A percentile compares a stretch with the other conserved stretches of the same genome.
These are phyloP conservation scores for Aspergillus haitiensis DNA, from an alignment of 495 filamentous ascomycete species.

Conservation along the genomic window DNA sequence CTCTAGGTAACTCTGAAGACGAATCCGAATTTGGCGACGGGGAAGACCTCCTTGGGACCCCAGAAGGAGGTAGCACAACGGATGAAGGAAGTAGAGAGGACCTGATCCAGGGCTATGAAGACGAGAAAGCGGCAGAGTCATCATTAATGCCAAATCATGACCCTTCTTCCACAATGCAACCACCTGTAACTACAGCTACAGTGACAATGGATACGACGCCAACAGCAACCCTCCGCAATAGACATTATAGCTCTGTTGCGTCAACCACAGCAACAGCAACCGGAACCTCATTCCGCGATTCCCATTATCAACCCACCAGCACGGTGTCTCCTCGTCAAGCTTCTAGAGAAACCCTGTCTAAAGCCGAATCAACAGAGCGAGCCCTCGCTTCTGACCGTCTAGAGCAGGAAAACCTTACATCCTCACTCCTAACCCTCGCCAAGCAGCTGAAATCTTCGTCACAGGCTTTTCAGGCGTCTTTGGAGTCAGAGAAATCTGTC, in stretches of 20 bases:
- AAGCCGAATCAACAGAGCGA: slow-evolving; percentile 55
- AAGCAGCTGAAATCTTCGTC: slow-evolving; percentile 73
- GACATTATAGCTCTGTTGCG: slow-evolving; percentile 25
- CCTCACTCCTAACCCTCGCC: slow-evolving; percentile 75
- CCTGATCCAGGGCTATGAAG: slow-evolving; percentile 1
- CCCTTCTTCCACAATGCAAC: background rate
- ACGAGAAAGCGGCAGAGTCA: slow-evolving; percentile 12
- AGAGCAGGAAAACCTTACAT: slow-evolving; percentile 84
- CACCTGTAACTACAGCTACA: slow-evolving; percentile 20
- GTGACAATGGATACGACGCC: slow-evolving; percentile 17
- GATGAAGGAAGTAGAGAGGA: slow-evolving; percentile 7
- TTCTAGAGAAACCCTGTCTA: slow-evolving; percentile 19
- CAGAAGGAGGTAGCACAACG: slow-evolving; percentile 27
- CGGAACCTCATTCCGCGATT: slow-evolving; percentile 21
- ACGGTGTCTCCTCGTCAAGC: slow-evolving; percentile 19
- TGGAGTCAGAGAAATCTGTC: slow-evolving; percentile 71
- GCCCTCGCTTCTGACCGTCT: slow-evolving; percentile 69
- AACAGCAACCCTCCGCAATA: slow-evolving; percentile 36
- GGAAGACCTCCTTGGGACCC: slow-evolving; percentile 39
- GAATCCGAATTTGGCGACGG: slow-evolving; percentile 35
- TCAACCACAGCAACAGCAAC: slow-evolving; percentile 27
- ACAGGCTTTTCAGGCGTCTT: slow-evolving; percentile 62
- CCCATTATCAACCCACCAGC: slow-evolving; percentile 17
- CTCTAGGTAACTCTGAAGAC: slow-evolving; percentile 32
- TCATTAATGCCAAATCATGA: slow-evolving; percentile 8